phyloP scores from a whole-genome alignment of 805 yeast genomes.

The Candida caryicola region DNA sequence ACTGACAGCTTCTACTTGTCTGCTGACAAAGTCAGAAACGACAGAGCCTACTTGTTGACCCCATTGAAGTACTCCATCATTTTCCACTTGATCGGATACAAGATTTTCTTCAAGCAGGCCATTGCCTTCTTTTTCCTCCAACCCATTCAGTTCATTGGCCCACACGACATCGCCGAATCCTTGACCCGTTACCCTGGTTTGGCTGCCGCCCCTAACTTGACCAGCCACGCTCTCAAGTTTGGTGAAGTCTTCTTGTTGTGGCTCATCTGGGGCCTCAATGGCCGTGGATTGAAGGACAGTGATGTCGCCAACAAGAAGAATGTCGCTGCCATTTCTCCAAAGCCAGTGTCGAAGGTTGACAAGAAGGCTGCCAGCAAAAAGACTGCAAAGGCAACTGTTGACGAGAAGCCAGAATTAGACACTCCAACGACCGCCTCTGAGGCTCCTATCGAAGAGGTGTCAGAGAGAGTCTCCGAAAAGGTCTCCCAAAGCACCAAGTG shows the following conservation, averaged over 20 bases:
- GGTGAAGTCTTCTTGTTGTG: constrained; percentile 10
- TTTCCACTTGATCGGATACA: constrained; percentile 9
- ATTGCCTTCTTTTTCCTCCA: constrained; percentile 1
- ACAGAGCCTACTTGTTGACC: constrained; percentile 1
- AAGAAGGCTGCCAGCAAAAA: background rate
- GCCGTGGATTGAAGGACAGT: background rate
- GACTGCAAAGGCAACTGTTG: background rate
- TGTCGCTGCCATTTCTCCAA: background rate
- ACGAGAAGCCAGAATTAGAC: background rate
- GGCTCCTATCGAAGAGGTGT: too few species aligned
- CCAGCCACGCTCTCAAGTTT: background rate
- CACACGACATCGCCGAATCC: constrained; percentile 10
- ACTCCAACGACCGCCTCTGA: too few species aligned
- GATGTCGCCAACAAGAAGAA: background rate
- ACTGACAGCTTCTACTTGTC: constrained; percentile 1
- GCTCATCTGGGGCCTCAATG: constrained; percentile 10
- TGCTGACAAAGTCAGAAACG: constrained; percentile 2
- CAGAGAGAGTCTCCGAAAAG: too few species aligned
- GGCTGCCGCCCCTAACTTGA: constrained; percentile 1
- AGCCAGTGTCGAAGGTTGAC: background rate
- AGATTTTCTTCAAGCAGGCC: constrained; percentile 5
- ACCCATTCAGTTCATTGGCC: constrained; percentile 7
- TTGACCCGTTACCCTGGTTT: constrained; percentile 2
- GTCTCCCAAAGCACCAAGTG: too few species aligned
- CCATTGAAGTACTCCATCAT: constrained; percentile 5